Evolutionary conservation across 1,284 basidiomycete species (phyloP).

Genomic region (Erythrobasidium hasegawianum): DNA sequence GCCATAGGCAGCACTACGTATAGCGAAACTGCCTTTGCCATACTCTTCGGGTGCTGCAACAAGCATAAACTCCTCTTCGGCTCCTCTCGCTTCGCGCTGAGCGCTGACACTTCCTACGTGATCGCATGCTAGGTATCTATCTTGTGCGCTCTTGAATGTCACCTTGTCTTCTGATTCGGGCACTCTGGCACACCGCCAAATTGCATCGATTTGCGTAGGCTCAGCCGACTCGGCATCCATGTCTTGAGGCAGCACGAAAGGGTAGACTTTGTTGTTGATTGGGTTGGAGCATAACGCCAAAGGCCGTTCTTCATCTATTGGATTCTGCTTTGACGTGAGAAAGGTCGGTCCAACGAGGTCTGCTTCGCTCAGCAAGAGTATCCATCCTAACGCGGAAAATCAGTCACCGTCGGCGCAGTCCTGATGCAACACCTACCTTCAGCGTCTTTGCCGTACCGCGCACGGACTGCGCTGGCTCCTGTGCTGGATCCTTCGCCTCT

Average conservation of each 20-base stretch:
- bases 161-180: constrained; percentile 68
- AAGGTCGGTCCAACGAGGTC: constrained; percentile 80
- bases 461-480: constrained; percentile 49
- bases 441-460: constrained; percentile 57
- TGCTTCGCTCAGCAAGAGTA: constrained; percentile 63
- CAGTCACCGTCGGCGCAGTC: too few species aligned
- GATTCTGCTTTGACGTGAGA: constrained; percentile 65
- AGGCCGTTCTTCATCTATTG: constrained; percentile 56
- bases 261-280: constrained; percentile 60
- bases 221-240: constrained; percentile 64
- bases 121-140: constrained; percentile 80
- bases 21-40: constrained; percentile 70
- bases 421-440: constrained; percentile 37
- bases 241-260: constrained; percentile 62
- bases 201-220: constrained; percentile 73
- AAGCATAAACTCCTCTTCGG: constrained; percentile 79
- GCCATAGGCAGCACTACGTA: constrained; percentile 67
- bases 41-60: constrained; percentile 48
- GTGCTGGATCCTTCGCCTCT: constrained; percentile 51
- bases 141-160: constrained; percentile 76
- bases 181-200: constrained; percentile 79
- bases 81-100: constrained; percentile 71
- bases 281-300: constrained; percentile 72
- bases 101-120: constrained; percentile 73
- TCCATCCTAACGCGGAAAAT: constrained; percentile 58